Base-by-base conservation (phyloP, 225 moss, liverwort and hornwort genomes). In the Thuidium tamariscinum region DNA sequence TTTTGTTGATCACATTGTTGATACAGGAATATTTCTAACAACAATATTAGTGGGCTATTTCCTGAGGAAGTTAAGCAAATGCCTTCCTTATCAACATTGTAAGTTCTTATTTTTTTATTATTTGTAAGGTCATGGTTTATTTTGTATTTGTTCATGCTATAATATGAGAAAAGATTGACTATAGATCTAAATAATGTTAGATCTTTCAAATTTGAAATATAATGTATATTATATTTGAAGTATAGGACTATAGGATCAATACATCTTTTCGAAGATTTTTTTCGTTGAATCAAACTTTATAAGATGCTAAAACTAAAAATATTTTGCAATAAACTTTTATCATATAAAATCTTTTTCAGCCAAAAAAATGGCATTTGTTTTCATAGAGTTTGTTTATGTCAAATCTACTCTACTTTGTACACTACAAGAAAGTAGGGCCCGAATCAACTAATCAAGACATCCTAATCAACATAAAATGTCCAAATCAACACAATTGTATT, bases 111-210 rank as follows among this genome's bases (percentile, higher is more conserved):
- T 19, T 48, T 48, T 30, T 48, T 10, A 46, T 48, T 10, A 46
- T 73, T 11, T 0, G 7, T 1, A 12, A 48, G 11, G 20, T 48
- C 6, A 32, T 32, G 7, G 19, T 2, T 48, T 32, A 12, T 48
- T 3, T 48, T 18, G 1, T 19, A 0, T 32, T 48, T 48, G 2
- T 4, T 0, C 3, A 19, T 48, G 11, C 3, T 1, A 5, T 0
- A 18, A 30, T 0, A 46, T 46, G 6, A 46, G 10, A 44, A 29
- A 30, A 0, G 0, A 0, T 0, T 10, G 11, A 48, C 1, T 46
- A 0, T 18, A 46, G 6, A 18, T 30, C 11, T 46, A 10, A 48
- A 30, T 3, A n/a, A n/a, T n/a, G n/a, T 46, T 72, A 11, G 18
- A 48, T 46, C 17, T 46, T 17, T 72, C 6, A 30, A 11, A 0